These are phyloP conservation scores for Mycosarcoma maydis DNA, from an alignment of 1,284 basidiomycete genomes.

Conservation along the genomic window DNA sequence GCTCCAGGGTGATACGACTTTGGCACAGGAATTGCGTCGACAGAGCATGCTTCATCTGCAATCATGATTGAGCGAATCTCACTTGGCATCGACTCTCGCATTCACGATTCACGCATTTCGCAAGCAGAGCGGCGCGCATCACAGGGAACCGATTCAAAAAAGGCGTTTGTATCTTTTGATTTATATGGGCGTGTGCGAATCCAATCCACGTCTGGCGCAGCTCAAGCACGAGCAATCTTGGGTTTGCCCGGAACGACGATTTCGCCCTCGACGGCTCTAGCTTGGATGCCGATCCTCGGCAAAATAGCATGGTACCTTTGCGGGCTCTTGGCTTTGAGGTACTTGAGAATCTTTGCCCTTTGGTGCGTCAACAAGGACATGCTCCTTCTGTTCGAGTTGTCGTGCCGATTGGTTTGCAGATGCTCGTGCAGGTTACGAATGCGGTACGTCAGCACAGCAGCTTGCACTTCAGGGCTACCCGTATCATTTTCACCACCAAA, in stretches of 20 bases:
- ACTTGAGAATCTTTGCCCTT: conserved; percentile 83
- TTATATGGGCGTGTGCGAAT: too few relatives aligned
- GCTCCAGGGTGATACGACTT: neutral
- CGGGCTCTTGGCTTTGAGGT: conserved; percentile 76
- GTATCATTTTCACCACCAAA: conserved; percentile 78
- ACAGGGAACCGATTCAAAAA: too few relatives aligned
- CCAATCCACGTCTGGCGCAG: neutral
- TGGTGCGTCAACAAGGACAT: conserved; percentile 82
- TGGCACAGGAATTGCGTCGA: conserved; percentile 42
- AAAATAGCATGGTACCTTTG: conserved; percentile 80
- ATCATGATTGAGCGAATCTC: too few relatives aligned
- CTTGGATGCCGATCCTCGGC: conserved; percentile 79
- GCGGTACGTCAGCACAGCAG: conserved; percentile 83
- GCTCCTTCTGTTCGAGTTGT: conserved; percentile 79
- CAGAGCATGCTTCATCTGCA: conserved; percentile 44
- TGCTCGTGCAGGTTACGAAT: conserved; percentile 86
- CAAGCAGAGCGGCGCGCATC: too few relatives aligned
- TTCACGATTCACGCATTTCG: too few relatives aligned
- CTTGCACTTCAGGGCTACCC: conserved; percentile 87
- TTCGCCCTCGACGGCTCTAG: conserved; percentile 86
- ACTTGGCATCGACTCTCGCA: too few relatives aligned
- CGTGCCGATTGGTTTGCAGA: conserved; percentile 75
- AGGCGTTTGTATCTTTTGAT: neutral
- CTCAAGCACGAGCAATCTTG: conserved; percentile 36
- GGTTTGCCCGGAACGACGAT: conserved; percentile 69